A percentile compares a stretch with the other conserved stretches of the same genome.
These are phyloP conservation scores for Tetraselmis chui DNA, from an alignment of 139 green algal species.

Conservation along the genomic window DNA sequence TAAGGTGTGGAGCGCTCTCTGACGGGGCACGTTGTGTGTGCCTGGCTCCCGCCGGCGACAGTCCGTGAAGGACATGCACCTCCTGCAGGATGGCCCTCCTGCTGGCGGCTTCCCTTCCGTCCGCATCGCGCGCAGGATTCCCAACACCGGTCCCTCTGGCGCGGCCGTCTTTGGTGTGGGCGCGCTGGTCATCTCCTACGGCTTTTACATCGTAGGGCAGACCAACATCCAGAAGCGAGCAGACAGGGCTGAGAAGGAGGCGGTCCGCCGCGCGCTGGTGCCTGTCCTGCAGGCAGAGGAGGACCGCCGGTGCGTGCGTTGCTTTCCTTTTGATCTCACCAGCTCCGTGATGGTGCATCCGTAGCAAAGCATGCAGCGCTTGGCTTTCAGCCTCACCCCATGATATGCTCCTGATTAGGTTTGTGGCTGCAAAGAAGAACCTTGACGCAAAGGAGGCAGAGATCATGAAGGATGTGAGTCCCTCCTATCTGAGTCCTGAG, in stretches of 20 bases:
- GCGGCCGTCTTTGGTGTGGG: constrained; percentile 75
- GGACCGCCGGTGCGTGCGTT: constrained; percentile 51
- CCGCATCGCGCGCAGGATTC: constrained; percentile 75
- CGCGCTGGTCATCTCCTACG: constrained; percentile 72
- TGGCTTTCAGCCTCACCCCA: too few species aligned
- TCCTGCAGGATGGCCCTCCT: constrained; percentile 81
- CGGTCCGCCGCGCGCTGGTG: constrained; percentile 37
- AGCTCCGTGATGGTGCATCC: too few species aligned
- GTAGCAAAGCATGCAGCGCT: too few species aligned
- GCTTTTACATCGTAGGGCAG: constrained; percentile 74
- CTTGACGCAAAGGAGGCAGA: constrained; percentile 16
- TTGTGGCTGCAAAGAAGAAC: constrained; percentile 6
- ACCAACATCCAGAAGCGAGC: constrained; percentile 36
- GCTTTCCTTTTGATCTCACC: too few species aligned
- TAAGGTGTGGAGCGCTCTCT: too few species aligned
- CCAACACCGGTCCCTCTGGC: constrained; percentile 76
- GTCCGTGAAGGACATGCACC: constrained; percentile 84
- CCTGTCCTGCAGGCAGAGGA: constrained; percentile 74
- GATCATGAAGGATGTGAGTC: constrained; percentile 26
- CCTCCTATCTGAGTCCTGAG: constrained; percentile 14
- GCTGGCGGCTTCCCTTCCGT: constrained; percentile 84
- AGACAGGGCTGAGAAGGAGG: constrained; percentile 41
- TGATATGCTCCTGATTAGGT: too few species aligned
- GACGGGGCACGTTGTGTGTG: background rate
- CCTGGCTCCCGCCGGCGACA: constrained; percentile 22